Evolutionary conservation across 345 rosid species (phyloP).

Genomic region (Linum tenue): DNA sequence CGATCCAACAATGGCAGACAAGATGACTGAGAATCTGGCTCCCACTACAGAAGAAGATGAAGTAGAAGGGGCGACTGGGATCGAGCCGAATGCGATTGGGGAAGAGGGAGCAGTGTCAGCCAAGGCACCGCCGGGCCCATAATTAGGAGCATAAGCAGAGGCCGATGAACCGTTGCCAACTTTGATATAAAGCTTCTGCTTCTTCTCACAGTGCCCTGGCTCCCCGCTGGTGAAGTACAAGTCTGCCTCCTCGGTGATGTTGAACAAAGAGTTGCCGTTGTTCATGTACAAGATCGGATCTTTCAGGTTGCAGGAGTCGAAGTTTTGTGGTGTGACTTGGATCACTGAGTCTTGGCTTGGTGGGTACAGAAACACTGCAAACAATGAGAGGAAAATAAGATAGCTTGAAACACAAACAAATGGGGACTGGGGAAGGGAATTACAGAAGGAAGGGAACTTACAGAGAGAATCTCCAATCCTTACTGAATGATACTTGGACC

Average conservation of each 20-base stretch:
- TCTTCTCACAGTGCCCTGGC: slow-evolving; percentile 71
- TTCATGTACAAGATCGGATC: slow-evolving; percentile 79
- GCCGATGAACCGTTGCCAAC: slow-evolving; percentile 43
- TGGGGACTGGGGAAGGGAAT: slow-evolving; percentile 13
- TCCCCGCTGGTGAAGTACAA: slow-evolving; percentile 78
- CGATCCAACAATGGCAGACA: neutral
- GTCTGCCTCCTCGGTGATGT: slow-evolving; percentile 53
- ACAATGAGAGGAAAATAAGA: neutral
- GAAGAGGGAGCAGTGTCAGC: slow-evolving; percentile 58
- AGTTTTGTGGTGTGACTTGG: slow-evolving; percentile 56
- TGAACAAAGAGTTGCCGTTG: slow-evolving; percentile 91
- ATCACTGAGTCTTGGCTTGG: slow-evolving; percentile 94
- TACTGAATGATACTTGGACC: slow-evolving; percentile 60
- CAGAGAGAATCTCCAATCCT: slow-evolving; percentile 72
- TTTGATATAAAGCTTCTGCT: slow-evolving; percentile 66
- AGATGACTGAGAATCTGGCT: neutral
- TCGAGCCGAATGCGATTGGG: slow-evolving; percentile 61
- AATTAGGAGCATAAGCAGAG: slow-evolving; percentile 37
- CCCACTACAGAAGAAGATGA: slow-evolving; percentile 10
- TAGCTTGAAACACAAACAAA: neutral
- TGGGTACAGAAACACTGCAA: slow-evolving; percentile 86
- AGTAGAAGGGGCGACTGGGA: slow-evolving; percentile 52
- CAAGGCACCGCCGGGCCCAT: slow-evolving; percentile 32
- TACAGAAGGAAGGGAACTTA: slow-evolving; percentile 23
- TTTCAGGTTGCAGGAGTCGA: slow-evolving; percentile 59